Conservation (phyloP, 1,139 yeast genomes). For the Kluyveromyces marxianus region DNA sequence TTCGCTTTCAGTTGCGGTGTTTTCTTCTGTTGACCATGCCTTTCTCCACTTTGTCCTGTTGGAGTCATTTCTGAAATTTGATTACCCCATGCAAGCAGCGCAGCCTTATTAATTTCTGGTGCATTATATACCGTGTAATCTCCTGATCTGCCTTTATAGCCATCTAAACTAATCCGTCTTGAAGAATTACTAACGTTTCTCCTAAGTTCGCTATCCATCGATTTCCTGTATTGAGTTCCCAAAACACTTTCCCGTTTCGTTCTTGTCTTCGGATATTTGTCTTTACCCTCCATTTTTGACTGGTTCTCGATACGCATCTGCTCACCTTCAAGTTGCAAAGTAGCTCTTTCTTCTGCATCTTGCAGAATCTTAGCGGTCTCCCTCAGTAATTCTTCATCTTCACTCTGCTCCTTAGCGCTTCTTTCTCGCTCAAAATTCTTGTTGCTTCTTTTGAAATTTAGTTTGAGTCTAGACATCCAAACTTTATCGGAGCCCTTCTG, state of each 20-base stretch:
- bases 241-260: no score
- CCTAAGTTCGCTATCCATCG: conserved; percentile 2
- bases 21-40: background rate
- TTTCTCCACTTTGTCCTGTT: no score
- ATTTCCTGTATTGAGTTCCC: conserved; percentile 3
- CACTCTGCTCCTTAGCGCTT: conserved; percentile 13
- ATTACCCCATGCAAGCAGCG: conserved; percentile 22
- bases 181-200: no score
- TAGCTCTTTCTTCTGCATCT: no score
- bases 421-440: conserved; percentile 9
- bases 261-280: no score
- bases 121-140: background rate
- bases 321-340: no score
- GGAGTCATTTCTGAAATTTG: background rate
- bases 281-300: no score
- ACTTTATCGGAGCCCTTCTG: conserved; percentile 7
- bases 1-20: conserved; percentile 5
- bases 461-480: conserved; percentile 17
- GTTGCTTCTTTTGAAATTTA: conserved; percentile 6
- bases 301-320: no score
- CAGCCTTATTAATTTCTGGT: conserved; percentile 21
- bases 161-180: conserved; percentile 10
- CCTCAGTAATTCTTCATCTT: conserved; percentile 16
- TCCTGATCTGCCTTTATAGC: conserved; percentile 1
- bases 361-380: background rate